phyloP scores from a whole-genome alignment of 495 filamentous ascomycete species.

The Pyrenula massariospora region DNA sequence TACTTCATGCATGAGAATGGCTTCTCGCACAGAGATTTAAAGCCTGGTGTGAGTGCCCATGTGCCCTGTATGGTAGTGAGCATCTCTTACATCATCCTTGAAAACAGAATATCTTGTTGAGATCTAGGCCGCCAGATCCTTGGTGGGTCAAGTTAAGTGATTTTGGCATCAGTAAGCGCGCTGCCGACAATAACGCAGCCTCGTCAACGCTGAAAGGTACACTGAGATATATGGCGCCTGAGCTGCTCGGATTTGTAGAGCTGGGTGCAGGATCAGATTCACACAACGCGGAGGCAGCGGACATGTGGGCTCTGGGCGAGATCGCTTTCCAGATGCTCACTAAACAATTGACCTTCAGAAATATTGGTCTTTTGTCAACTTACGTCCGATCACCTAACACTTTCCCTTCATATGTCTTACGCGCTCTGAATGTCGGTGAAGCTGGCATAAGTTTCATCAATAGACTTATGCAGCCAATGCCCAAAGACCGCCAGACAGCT shows the following conservation, averaged over 20 bases:
- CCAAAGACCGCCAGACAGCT: background rate
- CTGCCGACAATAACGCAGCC: slow-evolving; percentile 5
- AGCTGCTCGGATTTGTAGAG: slow-evolving; percentile 3
- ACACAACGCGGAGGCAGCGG: slow-evolving; percentile 3
- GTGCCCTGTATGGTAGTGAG: slow-evolving; percentile 6
- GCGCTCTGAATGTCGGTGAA: background rate
- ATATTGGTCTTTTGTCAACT: background rate
- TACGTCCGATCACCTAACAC: background rate
- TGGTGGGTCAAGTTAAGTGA: slow-evolving; percentile 28
- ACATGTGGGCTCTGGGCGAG: slow-evolving; percentile 11
- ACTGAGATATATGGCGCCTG: slow-evolving; percentile 9
- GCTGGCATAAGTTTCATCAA: background rate
- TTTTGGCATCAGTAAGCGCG: slow-evolving; percentile 18
- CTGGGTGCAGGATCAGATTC: background rate
- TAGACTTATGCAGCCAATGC: background rate
- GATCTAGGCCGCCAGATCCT: slow-evolving; percentile 1
- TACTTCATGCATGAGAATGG: slow-evolving; percentile 32
- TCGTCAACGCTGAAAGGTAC: slow-evolving; percentile 7
- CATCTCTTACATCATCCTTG: background rate
- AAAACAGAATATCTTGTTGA: slow-evolving; percentile 10
- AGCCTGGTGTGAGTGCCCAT: slow-evolving; percentile 28
- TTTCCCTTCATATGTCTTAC: background rate
- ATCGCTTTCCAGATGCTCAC: slow-evolving; percentile 8
- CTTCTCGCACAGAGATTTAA: slow-evolving; percentile 38
- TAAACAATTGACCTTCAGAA: slow-evolving; percentile 9